phyloP scores from a whole-genome alignment of 1,139 yeast species.

The Candida glucosophila region DNA sequence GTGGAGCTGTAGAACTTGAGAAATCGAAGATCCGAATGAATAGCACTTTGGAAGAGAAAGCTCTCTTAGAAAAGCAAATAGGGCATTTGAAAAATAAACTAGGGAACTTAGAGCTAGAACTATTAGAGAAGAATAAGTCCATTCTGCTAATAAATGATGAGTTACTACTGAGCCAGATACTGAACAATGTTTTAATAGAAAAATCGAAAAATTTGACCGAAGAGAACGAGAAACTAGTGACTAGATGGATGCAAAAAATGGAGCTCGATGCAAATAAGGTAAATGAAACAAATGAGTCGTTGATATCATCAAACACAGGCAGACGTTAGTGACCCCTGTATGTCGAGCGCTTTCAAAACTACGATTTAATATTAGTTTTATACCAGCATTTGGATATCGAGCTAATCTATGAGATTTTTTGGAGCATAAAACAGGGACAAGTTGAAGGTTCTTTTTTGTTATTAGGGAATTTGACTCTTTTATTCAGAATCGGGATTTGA shows the following conservation, averaged over 20 bases:
- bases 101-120: conserved; percentile 33
- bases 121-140: conserved; percentile 44
- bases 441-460: too few relatives aligned
- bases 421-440: too few relatives aligned
- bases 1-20: conserved; percentile 16
- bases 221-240: conserved; percentile 48
- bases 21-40: conserved; percentile 10
- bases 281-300: conserved; percentile 49
- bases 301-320: too few relatives aligned
- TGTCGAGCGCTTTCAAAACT: too few relatives aligned
- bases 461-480: too few relatives aligned
- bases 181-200: conserved; percentile 50
- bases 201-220: conserved; percentile 4
- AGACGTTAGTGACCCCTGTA: too few relatives aligned
- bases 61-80: conserved; percentile 13
- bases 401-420: too few relatives aligned
- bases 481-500: too few relatives aligned
- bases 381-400: too few relatives aligned
- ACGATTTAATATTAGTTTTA: too few relatives aligned
- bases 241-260: conserved; percentile 54
- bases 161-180: conserved; percentile 59
- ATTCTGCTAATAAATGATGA: conserved; percentile 66
- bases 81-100: conserved; percentile 21
- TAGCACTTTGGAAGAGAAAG: conserved; percentile 8
- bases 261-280: conserved; percentile 50